A percentile compares a stretch with the other conserved stretches of the same genome.
phyloP scores from a whole-genome alignment of 2,329 filamentous ascomycete species.

The Biscogniauxia mediterranea region DNA sequence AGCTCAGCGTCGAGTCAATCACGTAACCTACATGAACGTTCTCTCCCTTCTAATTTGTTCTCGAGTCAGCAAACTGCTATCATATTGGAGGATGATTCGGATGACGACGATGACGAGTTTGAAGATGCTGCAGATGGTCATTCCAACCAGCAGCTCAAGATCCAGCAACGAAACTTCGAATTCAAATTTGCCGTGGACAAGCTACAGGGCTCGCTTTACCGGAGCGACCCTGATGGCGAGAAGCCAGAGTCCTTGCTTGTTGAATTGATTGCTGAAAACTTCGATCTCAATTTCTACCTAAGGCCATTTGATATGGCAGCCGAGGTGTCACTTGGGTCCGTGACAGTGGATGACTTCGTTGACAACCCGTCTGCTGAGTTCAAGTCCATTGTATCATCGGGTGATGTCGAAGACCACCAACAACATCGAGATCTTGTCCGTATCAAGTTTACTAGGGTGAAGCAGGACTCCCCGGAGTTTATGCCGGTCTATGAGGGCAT shows the following conservation, averaged over 20 bases:
- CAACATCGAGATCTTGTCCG: constrained; percentile 80
- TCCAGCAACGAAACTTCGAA: constrained; percentile 90
- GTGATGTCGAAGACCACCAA: constrained; percentile 67
- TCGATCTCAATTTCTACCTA: constrained; percentile 83
- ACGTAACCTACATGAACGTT: constrained; percentile 48
- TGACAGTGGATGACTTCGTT: constrained; percentile 93
- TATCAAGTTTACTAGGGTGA: constrained; percentile 87
- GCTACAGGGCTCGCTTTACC: constrained; percentile 87
- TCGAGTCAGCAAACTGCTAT: constrained; percentile 71
- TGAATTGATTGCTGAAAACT: constrained; percentile 86
- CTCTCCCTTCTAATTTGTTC: constrained; percentile 70
- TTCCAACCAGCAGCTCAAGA: constrained; percentile 58
- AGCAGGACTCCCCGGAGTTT: constrained; percentile 88
- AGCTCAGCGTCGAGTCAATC: constrained; percentile 48
- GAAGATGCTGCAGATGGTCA: constrained; percentile 63
- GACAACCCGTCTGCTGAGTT: constrained; percentile 87
- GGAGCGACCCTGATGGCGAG: constrained; percentile 74
- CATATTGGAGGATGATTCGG: constrained; percentile 72
- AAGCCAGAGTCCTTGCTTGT: constrained; percentile 80
- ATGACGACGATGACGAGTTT: constrained; percentile 63
- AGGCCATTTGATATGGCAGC: constrained; percentile 90
- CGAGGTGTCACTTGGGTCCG: constrained; percentile 80
- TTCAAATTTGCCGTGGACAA: constrained; percentile 96
- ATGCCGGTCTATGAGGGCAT: constrained; percentile 88
- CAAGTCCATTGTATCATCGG: constrained; percentile 94